Evolutionary conservation across 441 rosid species (phyloP), one percentile per base, ranked within the genome.

Genomic region (Aquilaria agallochum): DNA sequence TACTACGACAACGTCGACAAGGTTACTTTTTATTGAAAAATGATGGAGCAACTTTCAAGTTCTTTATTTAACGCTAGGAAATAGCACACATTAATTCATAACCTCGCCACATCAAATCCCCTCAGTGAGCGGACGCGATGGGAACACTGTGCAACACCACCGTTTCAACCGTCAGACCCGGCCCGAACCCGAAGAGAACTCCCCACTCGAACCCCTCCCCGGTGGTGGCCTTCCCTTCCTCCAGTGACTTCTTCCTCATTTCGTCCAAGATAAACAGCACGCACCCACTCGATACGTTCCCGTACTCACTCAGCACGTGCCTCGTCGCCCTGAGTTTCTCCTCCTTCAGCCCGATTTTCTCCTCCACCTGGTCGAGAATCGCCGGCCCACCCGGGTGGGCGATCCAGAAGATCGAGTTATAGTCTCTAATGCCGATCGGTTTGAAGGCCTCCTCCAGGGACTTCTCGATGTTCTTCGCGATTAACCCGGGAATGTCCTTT

Each of bases 191-290:
- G 27, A 20, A 20, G 27, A 20, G 27, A 20, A 20, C 77, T 75
- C 80, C 80, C 80, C 80, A 76, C 46, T 76, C 75, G 55, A 76
- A 58, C 44, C 75, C 80, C 56, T 73, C 80, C 3, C 77, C 77
- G 4, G 77, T 69, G 15, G 77, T 73, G 34, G 59, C 47, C 10
- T 55, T 67, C 20, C 75, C 77, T 33, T 76, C 75, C 9, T 63
- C 11, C 9, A 49, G 53, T 1, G 75, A 72, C 72, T 62, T 76
- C 47, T 56, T 72, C 71, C 80, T 69, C 77, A 73, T 76, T 63
- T 73, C 77, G 27, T 20, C 27, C 27, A 20, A 20, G 27, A 20
- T 20, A 20, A 20, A 20, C 27, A 20, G 27, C 27, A 27, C 73
- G 75, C 30, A 76, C 30, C 3, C 77, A 54, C 80, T 73, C 3